Base-by-base conservation (phyloP, 257 asterid genomes). In the Forsythia viridissima region DNA sequence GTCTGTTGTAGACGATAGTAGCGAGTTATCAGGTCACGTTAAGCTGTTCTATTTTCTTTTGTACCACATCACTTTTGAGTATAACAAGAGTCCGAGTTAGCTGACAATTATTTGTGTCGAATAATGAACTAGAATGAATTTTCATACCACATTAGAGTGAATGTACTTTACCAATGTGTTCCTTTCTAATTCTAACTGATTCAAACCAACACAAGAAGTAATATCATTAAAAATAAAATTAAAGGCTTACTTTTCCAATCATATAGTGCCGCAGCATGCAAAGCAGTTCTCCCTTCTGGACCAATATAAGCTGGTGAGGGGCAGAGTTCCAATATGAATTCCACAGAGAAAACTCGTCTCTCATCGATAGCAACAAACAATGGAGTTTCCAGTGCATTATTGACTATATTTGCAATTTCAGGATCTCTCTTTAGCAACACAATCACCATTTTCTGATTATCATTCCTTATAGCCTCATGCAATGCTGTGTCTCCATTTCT, bases 391-490 rank as follows among this genome's bases (percentile, higher is more conserved):
- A 40, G 18, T 1, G 43, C 77, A 3, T 65, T 11, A 38, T 76
- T 77, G 0, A 43, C 16, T 18, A 13, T 3, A 11, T 41, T 8
- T 39, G 11, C 21, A 4, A 37, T 37, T 21, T 43, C 1, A 0
- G 78, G 71, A 24, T 71, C 74, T 36, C 4, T 46, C 15, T 38
- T 61, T 1, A 39, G 59, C 63, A 77, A 4, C 13, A 72, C 30
- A 2, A 34, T 24, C 11, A 13, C 80, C 4, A 72, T 74, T 0
- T 43, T 30, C 2, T 4, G 13, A 0, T 74, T 21, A 21, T 40
- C 41, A 12, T 41, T 9, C 48, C 75, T 48, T 13, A 81, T 78
- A 4, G 81, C 84, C 43, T 72, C 67, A 16, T 71, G 81, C 15
- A 76, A 42, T 0, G 76, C 75, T 16, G 41, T 77, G 38, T 76